Base-by-base conservation (phyloP, 176 grass and related monocot species). In the Leersia perrieri region DNA sequence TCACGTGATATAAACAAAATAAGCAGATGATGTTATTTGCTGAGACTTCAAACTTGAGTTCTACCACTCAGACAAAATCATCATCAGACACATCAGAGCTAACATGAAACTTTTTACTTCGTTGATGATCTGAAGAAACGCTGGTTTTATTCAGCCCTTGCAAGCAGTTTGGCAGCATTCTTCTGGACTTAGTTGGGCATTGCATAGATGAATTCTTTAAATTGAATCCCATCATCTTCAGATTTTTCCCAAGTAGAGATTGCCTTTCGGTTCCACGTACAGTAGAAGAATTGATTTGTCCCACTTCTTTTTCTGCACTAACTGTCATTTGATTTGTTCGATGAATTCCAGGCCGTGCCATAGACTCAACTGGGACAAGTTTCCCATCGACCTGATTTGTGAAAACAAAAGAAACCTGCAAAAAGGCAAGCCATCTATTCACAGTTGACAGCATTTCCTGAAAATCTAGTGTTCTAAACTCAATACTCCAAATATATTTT, bases 361-460 rank as follows among this genome's bases (percentile, higher is more conserved):
- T 57, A 51, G 92, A 91, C 84, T 99, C 96, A 89, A 99, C 73
- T 45, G 96, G 96, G 74, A 95, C 84, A 72, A 99, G 90, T 78
- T 99, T 95, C 71, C 92, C 96, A 86, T 99, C 90, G 73, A 99
- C 80, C 82, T 99, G 96, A 91, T 99, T 95, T 32, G 90, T 99
- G 77, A 93, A 99, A 86, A 99, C 92, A 88, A 99, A 99, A 73
- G 92, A 91, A 66, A 99, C 86, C 96, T 95, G 86, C 81, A 91
- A 88, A 28, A 81, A 10, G 29, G 84, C 74, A 72, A 75, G 57
- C 40, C 47, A 64, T 80, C 72, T 75, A 22, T 87, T 70, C 70
- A 38, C 26, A 80, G 33, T 31, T 69, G 12, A 57, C 25, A 33
- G 15, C 18, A 40, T 70, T 72, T 74, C 55, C 26, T 70, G 39